Percentiles rank a stretch among this genome's conserved stretches.
Conservation (phyloP, 2,329 filamentous ascomycete genomes). For the Scorias spongiosa region DNA sequence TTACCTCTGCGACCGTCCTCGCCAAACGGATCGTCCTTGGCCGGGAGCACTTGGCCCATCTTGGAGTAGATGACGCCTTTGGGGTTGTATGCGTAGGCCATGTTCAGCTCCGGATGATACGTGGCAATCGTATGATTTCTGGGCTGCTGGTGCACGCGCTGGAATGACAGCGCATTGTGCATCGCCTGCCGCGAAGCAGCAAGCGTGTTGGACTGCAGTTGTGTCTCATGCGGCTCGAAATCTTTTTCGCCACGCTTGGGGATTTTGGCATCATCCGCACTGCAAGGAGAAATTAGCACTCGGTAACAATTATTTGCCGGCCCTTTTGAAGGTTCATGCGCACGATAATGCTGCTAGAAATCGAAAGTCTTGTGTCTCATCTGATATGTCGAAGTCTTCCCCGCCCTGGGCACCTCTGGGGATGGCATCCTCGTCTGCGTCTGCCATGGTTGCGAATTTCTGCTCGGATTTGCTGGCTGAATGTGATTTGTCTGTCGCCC, state of each 20-base stretch:
- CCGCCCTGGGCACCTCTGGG: slow-evolving; percentile 40
- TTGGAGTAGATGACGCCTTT: slow-evolving; percentile 57
- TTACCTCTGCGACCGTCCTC: slow-evolving; percentile 14
- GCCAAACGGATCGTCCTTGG: slow-evolving; percentile 31
- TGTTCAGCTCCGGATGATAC: slow-evolving; percentile 52
- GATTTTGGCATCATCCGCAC: slow-evolving; percentile 35
- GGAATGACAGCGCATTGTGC: slow-evolving; percentile 70
- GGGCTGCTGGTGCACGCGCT: slow-evolving; percentile 51
- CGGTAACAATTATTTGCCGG: not conserved
- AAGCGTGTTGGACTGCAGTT: slow-evolving; percentile 61
- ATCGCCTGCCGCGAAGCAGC: slow-evolving; percentile 73
- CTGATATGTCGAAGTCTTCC: slow-evolving; percentile 61
- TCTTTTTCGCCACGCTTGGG: slow-evolving; percentile 93
- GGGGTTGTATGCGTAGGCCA: slow-evolving; percentile 51
- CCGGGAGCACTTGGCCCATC: slow-evolving; percentile 53
- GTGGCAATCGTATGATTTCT: slow-evolving; percentile 53
- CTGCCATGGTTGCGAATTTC: slow-evolving; percentile 16
- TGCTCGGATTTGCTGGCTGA: too few relatives aligned
- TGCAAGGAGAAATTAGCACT: slow-evolving; percentile 3
- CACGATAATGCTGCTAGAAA: slow-evolving; percentile 45
- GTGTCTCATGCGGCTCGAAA: slow-evolving; percentile 84
- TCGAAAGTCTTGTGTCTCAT: slow-evolving; percentile 77
- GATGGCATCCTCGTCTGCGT: slow-evolving; percentile 22
- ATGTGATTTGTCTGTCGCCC: too few relatives aligned
- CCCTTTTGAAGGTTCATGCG: slow-evolving; percentile 5